A percentile compares a stretch with the other conserved stretches of the same genome.
These are phyloP conservation scores for Vitis rotundifolia DNA, from an alignment of 164 flowering plant genomes.

Conservation along the genomic window DNA sequence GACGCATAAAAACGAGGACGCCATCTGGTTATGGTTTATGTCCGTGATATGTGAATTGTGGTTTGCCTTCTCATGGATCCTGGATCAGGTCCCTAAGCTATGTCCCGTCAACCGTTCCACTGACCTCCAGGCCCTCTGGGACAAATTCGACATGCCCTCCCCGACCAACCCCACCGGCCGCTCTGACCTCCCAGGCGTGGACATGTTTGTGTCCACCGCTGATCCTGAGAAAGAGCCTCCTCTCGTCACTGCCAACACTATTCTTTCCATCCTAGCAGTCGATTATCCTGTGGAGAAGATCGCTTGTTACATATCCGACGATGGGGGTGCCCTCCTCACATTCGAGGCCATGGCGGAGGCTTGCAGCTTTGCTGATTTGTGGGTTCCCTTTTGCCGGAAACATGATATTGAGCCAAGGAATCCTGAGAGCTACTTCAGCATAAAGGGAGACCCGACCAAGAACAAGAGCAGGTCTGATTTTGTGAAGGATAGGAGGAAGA, in stretches of 20 bases:
- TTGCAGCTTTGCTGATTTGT: slow-evolving; percentile 70
- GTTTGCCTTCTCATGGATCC: slow-evolving; percentile 88
- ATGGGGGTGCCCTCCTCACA: slow-evolving; percentile 78
- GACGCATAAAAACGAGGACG: slow-evolving; percentile 56
- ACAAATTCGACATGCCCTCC: slow-evolving; percentile 74
- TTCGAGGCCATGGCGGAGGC: slow-evolving; percentile 97
- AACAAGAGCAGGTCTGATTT: slow-evolving; percentile 70
- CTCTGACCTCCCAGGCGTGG: slow-evolving; percentile 79
- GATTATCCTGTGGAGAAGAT: slow-evolving; percentile 83
- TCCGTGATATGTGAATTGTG: slow-evolving; percentile 74
- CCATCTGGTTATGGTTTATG: slow-evolving; percentile 78
- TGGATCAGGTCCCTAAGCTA: slow-evolving; percentile 78
- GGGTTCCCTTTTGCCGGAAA: slow-evolving; percentile 85
- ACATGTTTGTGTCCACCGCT: slow-evolving; percentile 78
- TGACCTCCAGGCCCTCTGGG: slow-evolving; percentile 55
- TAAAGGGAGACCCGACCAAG: slow-evolving; percentile 76
- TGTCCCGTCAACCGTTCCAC: slow-evolving; percentile 66
- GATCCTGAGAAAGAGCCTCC: slow-evolving; percentile 93
- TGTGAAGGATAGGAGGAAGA: slow-evolving; percentile 71
- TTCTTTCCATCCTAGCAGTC: slow-evolving; percentile 68
- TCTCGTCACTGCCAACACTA: slow-evolving; percentile 76
- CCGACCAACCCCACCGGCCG: slow-evolving; percentile 72
- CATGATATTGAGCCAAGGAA: slow-evolving; percentile 80
- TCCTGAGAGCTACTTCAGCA: slow-evolving; percentile 66
- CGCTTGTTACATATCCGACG: slow-evolving; percentile 78